These are phyloP conservation scores for Salvia miltiorrhiza DNA, from an alignment of 257 asterid species.

Conservation along the genomic window DNA sequence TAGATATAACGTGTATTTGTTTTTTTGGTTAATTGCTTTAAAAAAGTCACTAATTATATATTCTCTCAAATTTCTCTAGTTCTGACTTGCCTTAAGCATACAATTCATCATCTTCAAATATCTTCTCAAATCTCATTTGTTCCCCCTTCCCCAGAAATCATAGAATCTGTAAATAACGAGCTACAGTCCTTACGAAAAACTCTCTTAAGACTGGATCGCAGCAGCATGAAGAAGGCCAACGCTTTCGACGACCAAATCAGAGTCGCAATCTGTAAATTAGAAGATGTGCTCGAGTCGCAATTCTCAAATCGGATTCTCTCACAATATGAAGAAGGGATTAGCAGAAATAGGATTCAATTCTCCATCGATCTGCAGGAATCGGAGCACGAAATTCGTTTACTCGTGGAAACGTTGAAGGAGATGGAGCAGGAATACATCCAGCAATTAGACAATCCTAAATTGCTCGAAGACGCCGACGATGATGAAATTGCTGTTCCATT, in stretches of 20 bases:
- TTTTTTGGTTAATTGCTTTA: no score
- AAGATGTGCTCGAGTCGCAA: constrained; percentile 1
- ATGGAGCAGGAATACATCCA: background rate
- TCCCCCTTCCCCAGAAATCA: background rate
- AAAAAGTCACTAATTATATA: no score
- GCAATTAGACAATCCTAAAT: background rate
- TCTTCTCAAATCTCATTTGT: background rate
- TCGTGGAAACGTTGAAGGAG: background rate
- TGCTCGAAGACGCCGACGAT: background rate
- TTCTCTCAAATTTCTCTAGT: no score
- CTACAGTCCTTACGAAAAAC: background rate
- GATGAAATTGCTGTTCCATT: background rate
- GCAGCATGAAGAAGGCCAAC: constrained; percentile 2
- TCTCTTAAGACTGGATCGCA: background rate
- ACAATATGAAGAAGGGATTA: background rate
- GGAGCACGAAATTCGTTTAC: background rate
- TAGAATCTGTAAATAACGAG: background rate
- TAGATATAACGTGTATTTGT: no score
- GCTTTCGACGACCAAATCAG: background rate
- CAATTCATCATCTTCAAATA: background rate
- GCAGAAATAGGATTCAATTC: background rate
- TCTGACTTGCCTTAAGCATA: constrained; percentile 1
- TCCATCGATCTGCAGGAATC: background rate
- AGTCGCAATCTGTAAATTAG: background rate
- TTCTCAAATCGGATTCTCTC: background rate